Evolutionary conservation across 2,329 filamentous ascomycete species (phyloP), one percentile per base, ranked within the genome.

Genomic region (Fusarium piperis): DNA sequence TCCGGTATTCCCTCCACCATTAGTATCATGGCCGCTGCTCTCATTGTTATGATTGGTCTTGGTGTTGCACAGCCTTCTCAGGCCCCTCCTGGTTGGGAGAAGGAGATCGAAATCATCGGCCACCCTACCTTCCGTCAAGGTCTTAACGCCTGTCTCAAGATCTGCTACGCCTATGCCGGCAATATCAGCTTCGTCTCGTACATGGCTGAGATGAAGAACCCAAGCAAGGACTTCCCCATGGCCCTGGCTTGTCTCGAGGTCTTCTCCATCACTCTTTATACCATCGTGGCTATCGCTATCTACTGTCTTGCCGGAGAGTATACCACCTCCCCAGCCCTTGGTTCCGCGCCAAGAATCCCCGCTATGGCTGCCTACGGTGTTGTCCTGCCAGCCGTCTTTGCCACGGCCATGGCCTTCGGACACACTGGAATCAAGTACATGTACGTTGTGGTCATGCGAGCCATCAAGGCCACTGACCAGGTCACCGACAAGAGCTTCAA

Each of bases 181-280:
- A 78, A 79, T 15, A 77, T 77, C 18, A 77, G 76, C 56, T 77
- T 76, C n/a, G 75, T 82, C 16, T 74, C 70, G 0, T 79, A 78
- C 15, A 80, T 81, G 74, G 78, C 78, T 2, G 79, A 81, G 65
- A 80, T 81, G 79, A 73, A 74, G 35, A 75, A 80, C 58, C 79
- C 79, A 0, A 73, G 71, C 12, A 70, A 71, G 10, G 79, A 81
- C 58, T 81, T 80, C 46, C 74, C 77, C 0, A 77, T 77, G 57
- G 78, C 78, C 2, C 65, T 81, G 8, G 67, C 76, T 12, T 74
- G 75, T 55, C 76, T 81, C 1, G 79, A 81, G 35, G 65, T 75
- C 48, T 80, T 80, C 53, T 78, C 78, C 0, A 78, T 81, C 23
- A 70, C 76, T 3, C 72, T 81, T 6, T 81, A 81, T 36, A 71